Conservation (phyloP, 352 stramenopile species). For the Globisporangium ultimum region DNA sequence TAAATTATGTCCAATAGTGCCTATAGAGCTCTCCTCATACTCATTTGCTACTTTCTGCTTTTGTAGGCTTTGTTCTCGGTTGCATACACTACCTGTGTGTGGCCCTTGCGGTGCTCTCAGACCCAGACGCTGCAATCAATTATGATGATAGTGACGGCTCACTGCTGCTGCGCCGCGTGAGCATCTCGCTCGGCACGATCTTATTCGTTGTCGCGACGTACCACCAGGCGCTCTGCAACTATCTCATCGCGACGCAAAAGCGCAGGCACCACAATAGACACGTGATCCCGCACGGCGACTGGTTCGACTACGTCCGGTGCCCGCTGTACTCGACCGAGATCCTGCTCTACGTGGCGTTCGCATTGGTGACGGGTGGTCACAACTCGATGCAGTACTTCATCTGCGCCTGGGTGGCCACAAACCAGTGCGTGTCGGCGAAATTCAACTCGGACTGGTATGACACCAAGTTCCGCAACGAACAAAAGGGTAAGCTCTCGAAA, state of each 20-base stretch:
- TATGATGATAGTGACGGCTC: slow-evolving; percentile 13
- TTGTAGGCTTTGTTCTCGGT: slow-evolving; percentile 44
- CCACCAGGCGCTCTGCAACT: slow-evolving; percentile 65
- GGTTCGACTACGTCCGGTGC: slow-evolving; percentile 61
- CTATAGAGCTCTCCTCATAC: neutral
- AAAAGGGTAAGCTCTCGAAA: slow-evolving; percentile 21
- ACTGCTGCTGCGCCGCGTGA: slow-evolving; percentile 10
- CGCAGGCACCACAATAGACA: slow-evolving; percentile 38
- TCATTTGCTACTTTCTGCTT: neutral
- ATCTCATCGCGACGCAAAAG: slow-evolving; percentile 54
- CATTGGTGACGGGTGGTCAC: slow-evolving; percentile 31
- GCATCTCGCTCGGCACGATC: slow-evolving; percentile 21
- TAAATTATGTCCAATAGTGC: slow-evolving; percentile 9
- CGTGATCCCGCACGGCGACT: slow-evolving; percentile 55
- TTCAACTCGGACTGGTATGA: slow-evolving; percentile 56
- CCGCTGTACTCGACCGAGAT: slow-evolving; percentile 65
- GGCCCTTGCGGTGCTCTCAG: slow-evolving; percentile 41
- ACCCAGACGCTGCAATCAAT: slow-evolving; percentile 19
- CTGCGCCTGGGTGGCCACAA: slow-evolving; percentile 54
- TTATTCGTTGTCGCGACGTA: slow-evolving; percentile 50
- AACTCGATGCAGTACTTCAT: slow-evolving; percentile 45
- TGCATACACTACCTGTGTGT: slow-evolving; percentile 61
- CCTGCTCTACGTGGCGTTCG: slow-evolving; percentile 56
- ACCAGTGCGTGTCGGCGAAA: slow-evolving; percentile 54
- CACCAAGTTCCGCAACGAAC: slow-evolving; percentile 47